Evolutionary conservation across 1,139 yeast species (phyloP).

Genomic region (Saccharomycopsis hybrid): DNA sequence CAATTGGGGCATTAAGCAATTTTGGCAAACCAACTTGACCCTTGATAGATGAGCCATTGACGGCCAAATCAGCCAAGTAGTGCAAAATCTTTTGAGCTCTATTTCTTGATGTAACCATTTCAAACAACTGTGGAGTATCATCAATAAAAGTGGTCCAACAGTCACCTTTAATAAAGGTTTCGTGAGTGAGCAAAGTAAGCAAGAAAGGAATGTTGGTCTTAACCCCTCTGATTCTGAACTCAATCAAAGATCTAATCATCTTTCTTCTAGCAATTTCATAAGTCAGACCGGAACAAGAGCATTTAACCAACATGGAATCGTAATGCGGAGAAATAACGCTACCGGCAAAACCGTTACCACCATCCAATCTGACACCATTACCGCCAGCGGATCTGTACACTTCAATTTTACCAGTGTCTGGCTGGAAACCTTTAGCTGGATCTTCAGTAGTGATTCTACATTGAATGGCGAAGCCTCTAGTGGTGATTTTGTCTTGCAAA

Average conservation of each 20-base stretch:
- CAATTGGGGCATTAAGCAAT: constrained; percentile 62
- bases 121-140: constrained; percentile 93
- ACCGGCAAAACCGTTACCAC: constrained; percentile 99
- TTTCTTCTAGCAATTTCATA: constrained; percentile 95
- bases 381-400: constrained; percentile 99
- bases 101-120: constrained; percentile 91
- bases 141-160: constrained; percentile 99
- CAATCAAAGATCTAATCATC: constrained; percentile 94
- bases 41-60: constrained; percentile 89
- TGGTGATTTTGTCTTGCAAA: constrained; percentile 87
- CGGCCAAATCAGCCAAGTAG: constrained; percentile 86
- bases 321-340: constrained; percentile 95
- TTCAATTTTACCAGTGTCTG: constrained; percentile 97
- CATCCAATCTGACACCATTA: constrained; percentile 97
- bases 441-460: constrained; percentile 99
- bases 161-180: constrained; percentile 77
- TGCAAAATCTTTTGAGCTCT: constrained; percentile 91
- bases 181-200: constrained; percentile 86
- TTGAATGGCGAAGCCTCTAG: constrained; percentile 97
- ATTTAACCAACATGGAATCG: constrained; percentile 97
- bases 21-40: constrained; percentile 95
- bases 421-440: constrained; percentile 94
- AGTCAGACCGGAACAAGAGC: constrained; percentile 94
- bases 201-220: constrained; percentile 96
- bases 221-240: constrained; percentile 97